Conservation (phyloP, 2,329 filamentous ascomycete genomes). For the Colletotrichum costaricense region DNA sequence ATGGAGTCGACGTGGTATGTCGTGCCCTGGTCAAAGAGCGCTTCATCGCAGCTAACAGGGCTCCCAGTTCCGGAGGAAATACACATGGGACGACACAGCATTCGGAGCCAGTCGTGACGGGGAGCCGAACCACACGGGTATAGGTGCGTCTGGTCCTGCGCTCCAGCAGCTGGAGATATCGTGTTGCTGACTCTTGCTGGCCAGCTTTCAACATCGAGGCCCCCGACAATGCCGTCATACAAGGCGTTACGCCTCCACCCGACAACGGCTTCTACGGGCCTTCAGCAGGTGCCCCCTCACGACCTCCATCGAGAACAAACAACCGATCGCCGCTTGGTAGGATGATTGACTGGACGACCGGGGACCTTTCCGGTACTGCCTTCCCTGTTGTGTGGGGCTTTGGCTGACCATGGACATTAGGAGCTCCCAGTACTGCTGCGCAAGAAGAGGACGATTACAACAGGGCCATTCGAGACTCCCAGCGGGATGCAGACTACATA, state of each 20-base stretch:
- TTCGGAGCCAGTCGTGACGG: conserved; percentile 67
- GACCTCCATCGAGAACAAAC: conserved; percentile 71
- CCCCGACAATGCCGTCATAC: conserved; percentile 55
- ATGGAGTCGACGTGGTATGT: conserved; percentile 63
- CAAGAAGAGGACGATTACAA: conserved; percentile 68
- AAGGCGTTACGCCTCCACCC: conserved; percentile 54
- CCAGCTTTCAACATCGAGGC: conserved; percentile 68
- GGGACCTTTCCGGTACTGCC: conserved; percentile 41
- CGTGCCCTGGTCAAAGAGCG: conserved; percentile 24
- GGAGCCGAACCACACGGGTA: conserved; percentile 52
- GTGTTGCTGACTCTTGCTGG: conserved; percentile 12
- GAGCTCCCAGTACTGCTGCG: conserved; percentile 44
- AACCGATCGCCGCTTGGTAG: conserved; percentile 67
- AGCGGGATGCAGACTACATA: conserved; percentile 50
- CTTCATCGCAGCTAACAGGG: conserved; percentile 12
- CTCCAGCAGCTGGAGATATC: not conserved
- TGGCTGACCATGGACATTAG: conserved; percentile 34
- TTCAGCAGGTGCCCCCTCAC: conserved; percentile 62
- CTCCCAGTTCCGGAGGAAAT: conserved; percentile 58
- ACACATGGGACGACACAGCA: conserved; percentile 66
- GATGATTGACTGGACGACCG: conserved; percentile 59
- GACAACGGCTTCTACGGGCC: conserved; percentile 46
- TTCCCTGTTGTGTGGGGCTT: conserved; percentile 22
- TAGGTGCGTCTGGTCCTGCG: conserved; percentile 51
- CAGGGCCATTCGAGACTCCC: conserved; percentile 67